Base-by-base conservation (phyloP, 2,329 filamentous ascomycete species). In the Colletotrichum tofieldiae region DNA sequence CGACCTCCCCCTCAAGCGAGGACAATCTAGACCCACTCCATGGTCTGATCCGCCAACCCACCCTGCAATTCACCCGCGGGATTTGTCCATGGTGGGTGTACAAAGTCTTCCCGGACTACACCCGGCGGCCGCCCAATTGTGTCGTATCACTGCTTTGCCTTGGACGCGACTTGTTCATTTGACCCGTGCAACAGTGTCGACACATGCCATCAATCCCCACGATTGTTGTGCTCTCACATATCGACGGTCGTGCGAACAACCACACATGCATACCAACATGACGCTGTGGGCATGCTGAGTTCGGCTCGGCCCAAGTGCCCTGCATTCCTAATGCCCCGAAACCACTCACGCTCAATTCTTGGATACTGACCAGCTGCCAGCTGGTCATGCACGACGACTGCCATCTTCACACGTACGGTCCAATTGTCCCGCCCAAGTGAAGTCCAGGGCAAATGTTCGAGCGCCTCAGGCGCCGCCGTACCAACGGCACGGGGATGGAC, bases 1-100 rank as follows among this genome's bases (percentile, higher is more conserved):
- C 52, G 52, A 69, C 66, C 14, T 51, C 41, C 45, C 41, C 16
- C 49, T 58, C 39, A 45, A 58, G 43, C 64, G 41, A 71, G 20
- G n/a, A 20, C 26, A 47, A 67, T 51, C 18, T 37, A 12, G 65
- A 35, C 41, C 65, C 69, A 68, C 69, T 68, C 49, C 51, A 72
- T 68, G 69, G 58, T 68, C 65, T 61, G 69, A 71, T 71, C 51
- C 56, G 8, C 49, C 32, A 45, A 37, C 3, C 16, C 62, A 9
- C 35, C 35, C 35, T 39, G 29, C n/a, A 51, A 39, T 51, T 29
- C 45, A 26, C 43, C n/a, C 59, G 45, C n/a, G 59, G 45, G n/a
- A 62, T 35, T 43, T 39, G 45, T 26, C 1, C 2, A 26, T 26
- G 23, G 23, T 2, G 23, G 23, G 23, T 26, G 23, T 49, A 62